Percentiles rank a stretch among this genome's conserved stretches.
Conservation (phyloP, 805 yeast genomes). For the Metschnikowia cerradonensis region DNA sequence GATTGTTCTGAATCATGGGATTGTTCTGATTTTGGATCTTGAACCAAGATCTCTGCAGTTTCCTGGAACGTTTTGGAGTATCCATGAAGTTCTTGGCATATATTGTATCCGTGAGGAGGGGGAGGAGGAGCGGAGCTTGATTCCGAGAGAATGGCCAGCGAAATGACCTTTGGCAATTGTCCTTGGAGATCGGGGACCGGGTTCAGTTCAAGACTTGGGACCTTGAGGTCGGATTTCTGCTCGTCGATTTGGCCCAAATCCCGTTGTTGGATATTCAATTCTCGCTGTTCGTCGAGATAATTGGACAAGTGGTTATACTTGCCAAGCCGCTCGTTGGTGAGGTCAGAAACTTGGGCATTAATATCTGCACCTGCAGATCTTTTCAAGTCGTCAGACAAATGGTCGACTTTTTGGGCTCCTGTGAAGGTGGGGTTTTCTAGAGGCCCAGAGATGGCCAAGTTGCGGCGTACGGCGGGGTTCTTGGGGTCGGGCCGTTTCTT, state of each 20-base stretch:
- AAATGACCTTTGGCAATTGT: neutral
- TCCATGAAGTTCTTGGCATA: too few relatives aligned
- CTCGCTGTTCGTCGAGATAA: slow-evolving; percentile 23
- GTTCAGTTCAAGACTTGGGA: too few relatives aligned
- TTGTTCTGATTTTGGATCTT: too few relatives aligned
- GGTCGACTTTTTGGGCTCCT: slow-evolving; percentile 24
- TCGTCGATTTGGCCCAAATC: too few relatives aligned
- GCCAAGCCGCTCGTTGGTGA: slow-evolving; percentile 3
- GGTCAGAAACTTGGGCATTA: neutral
- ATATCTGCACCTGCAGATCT: slow-evolving; percentile 11
- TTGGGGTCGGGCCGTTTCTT: slow-evolving; percentile 1
- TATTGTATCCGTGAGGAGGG: slow-evolving; percentile 10
- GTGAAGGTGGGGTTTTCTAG: slow-evolving; percentile 26
- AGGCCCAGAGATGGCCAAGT: slow-evolving; percentile 26
- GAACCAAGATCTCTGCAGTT: too few relatives aligned
- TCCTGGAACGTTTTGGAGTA: too few relatives aligned
- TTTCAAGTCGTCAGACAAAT: slow-evolving; percentile 13
- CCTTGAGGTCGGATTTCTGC: too few relatives aligned
- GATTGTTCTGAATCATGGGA: neutral
- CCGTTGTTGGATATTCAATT: slow-evolving; percentile 1
- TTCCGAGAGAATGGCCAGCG: slow-evolving; percentile 9
- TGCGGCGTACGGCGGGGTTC: neutral
- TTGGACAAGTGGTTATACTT: slow-evolving; percentile 23
- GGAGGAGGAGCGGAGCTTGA: slow-evolving; percentile 12
- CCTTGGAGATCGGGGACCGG: too few relatives aligned